Conservation (phyloP, 2,329 filamentous ascomycete genomes). For the Neofusicoccum sp. region DNA sequence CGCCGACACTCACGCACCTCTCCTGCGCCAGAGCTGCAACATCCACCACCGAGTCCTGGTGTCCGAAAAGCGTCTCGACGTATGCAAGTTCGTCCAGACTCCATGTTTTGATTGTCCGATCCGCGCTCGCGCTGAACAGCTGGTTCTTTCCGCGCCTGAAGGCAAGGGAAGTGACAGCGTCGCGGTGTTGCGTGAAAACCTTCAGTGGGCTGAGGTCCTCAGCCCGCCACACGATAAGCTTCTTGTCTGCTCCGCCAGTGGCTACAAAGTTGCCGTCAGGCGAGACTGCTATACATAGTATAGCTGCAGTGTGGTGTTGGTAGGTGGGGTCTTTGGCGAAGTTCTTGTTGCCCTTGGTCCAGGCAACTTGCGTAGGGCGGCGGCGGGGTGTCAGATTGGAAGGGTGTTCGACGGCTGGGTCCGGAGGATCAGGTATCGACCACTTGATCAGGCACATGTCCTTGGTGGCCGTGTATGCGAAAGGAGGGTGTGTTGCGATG, state of each 20-base stretch:
- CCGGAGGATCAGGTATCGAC: constrained; percentile 68
- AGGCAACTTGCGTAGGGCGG: constrained; percentile 62
- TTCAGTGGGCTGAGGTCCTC: constrained; percentile 73
- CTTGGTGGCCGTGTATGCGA: constrained; percentile 84
- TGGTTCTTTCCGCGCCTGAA: constrained; percentile 88
- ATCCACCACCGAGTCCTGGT: constrained; percentile 86
- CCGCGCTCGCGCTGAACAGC: constrained; percentile 84
- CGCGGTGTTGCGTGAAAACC: constrained; percentile 88
- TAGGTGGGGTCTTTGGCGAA: constrained; percentile 62
- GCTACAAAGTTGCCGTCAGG: constrained; percentile 87
- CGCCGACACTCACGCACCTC: constrained; percentile 85
- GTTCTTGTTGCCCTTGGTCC: constrained; percentile 59
- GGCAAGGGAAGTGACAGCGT: constrained; percentile 77
- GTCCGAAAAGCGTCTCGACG: constrained; percentile 91
- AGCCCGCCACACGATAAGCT: constrained; percentile 85
- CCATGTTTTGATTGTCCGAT: constrained; percentile 95
- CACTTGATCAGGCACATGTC: constrained; percentile 85
- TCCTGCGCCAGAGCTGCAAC: constrained; percentile 76
- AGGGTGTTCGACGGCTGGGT: constrained; percentile 33
- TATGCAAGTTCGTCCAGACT: constrained; percentile 89
- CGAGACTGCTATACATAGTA: constrained; percentile 81
- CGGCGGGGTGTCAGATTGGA: constrained; percentile 54
- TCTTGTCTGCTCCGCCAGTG: constrained; percentile 81
- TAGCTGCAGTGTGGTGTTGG: constrained; percentile 71
- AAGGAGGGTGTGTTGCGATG: constrained; percentile 74